Base-by-base conservation (phyloP, 805 yeast species). In the Saturnispora serradocipensis region DNA sequence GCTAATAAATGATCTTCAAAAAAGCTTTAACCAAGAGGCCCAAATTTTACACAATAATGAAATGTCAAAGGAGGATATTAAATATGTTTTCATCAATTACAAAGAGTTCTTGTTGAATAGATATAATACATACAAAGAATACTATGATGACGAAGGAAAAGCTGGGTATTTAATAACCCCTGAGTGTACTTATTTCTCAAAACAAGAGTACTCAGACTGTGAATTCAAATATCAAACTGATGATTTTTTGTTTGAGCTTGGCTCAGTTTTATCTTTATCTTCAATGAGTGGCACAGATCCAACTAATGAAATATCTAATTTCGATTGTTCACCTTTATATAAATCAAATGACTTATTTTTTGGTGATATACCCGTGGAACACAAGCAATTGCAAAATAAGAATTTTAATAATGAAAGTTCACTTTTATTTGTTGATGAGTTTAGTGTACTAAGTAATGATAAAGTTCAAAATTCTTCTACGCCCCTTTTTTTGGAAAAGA, bases 21-120 rank as follows among this genome's bases (percentile, higher is more conserved):
- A 45, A 16, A 20, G 16, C 22, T 54, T 54, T 38, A 34, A 36
- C 28, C 16, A 10, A 8, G 56, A 54, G 38, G 53, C 54, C 15
- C 36, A 36, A 2, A 40, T 54, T 11, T 20, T 54, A 27, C 16
- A 52, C 3, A 48, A 49, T 20, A 43, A 44, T 32, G 32, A 53
- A 8, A 28, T 48, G 42, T 30, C 53, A 3, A 27, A 24, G 27
- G n/a, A 45, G 6, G 55, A 51, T 40, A 25, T 52, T 13, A 42
- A 43, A 4, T 30, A 27, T 5, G 30, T 54, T 8, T 54, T 47
- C 24, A 11, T 22, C 10, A 43, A 36, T 15, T 54, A 54, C 38
- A 50, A 54, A 25, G 35, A 36, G 15, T 53, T 22, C 27, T 11
- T 50, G 7, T 9, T 53, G 3, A 15, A 39, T 3, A n/a, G 36